phyloP scores from a whole-genome alignment of 495 filamentous ascomycete species.

The Aspergillus cavernicola region DNA sequence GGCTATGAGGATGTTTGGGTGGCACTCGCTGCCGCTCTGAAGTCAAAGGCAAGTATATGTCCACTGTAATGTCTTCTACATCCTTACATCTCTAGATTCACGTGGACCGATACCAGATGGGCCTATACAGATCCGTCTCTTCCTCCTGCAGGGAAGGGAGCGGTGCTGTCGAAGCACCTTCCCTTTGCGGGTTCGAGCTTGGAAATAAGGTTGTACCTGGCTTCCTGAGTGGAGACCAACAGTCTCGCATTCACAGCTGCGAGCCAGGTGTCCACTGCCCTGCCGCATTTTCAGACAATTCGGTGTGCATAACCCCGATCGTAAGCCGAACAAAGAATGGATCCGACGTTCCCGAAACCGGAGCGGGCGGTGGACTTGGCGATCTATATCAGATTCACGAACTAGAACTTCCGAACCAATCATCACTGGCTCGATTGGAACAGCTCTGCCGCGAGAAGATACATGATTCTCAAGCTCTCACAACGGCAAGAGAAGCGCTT shows the following conservation, averaged over 20 bases:
- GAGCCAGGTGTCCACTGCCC: constrained; percentile 67
- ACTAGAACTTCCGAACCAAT: constrained; percentile 51
- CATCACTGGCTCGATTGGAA: constrained; percentile 44
- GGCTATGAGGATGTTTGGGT: constrained; percentile 92
- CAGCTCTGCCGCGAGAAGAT: constrained; percentile 43
- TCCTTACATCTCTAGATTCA: constrained; percentile 57
- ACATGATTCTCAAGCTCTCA: constrained; percentile 28
- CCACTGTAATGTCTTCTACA: no score
- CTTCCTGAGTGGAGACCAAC: constrained; percentile 62
- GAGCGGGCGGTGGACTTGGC: constrained; percentile 74
- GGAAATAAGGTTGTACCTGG: constrained; percentile 69
- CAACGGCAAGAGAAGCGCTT: constrained; percentile 32
- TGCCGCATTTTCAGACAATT: constrained; percentile 44
- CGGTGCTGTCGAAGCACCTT: constrained; percentile 55
- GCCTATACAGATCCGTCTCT: constrained; percentile 65
- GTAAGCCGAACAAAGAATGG: constrained; percentile 56
- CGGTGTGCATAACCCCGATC: constrained; percentile 78
- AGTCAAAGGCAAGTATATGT: constrained; percentile 50
- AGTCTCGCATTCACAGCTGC: constrained; percentile 81
- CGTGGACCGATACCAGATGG: constrained; percentile 74
- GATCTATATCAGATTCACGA: constrained; percentile 65
- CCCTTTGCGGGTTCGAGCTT: constrained; percentile 69
- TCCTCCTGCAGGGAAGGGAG: constrained; percentile 26
- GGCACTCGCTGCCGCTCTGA: constrained; percentile 66
- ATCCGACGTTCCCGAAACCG: constrained; percentile 63